Percentiles rank a stretch among this genome's conserved stretches.
These are phyloP conservation scores for Diaporthe sp. DNA, from an alignment of 2,329 filamentous ascomycete genomes.

Conservation along the genomic window DNA sequence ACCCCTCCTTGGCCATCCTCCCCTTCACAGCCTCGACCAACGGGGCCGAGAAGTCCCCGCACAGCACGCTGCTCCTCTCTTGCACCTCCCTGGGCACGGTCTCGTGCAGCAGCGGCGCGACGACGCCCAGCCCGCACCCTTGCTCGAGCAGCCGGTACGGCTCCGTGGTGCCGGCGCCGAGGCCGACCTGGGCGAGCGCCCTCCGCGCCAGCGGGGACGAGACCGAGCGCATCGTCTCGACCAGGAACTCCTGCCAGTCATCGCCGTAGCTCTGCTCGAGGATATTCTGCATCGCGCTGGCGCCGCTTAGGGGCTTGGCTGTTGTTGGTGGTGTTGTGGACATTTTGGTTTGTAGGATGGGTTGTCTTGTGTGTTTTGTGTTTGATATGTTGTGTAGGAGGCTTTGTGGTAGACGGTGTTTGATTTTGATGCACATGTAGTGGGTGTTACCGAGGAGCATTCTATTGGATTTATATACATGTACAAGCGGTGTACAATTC, in stretches of 20 bases:
- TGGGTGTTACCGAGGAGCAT: background rate
- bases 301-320: background rate
- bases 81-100: conserved; percentile 54
- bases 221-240: conserved; percentile 38
- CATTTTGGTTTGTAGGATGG: background rate
- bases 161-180: conserved; percentile 42
- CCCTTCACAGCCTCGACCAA: conserved; percentile 56
- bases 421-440: background rate
- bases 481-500: background rate
- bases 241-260: conserved; percentile 33
- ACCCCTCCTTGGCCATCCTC: conserved; percentile 55
- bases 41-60: conserved; percentile 59
- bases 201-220: conserved; percentile 42
- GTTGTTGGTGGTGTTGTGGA: background rate
- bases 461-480: background rate
- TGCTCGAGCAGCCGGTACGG: conserved; percentile 62
- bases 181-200: conserved; percentile 49
- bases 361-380: background rate
- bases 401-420: background rate
- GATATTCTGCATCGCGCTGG: conserved; percentile 31
- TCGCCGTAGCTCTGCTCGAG: conserved; percentile 12
- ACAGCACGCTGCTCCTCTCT: conserved; percentile 59
- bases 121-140: conserved; percentile 65
- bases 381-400: background rate
- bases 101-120: conserved; percentile 59